Evolutionary conservation across 129 eudicot genomes (phyloP), one percentile per base, ranked within the genome.

Genomic region (Calendula officinalis): DNA sequence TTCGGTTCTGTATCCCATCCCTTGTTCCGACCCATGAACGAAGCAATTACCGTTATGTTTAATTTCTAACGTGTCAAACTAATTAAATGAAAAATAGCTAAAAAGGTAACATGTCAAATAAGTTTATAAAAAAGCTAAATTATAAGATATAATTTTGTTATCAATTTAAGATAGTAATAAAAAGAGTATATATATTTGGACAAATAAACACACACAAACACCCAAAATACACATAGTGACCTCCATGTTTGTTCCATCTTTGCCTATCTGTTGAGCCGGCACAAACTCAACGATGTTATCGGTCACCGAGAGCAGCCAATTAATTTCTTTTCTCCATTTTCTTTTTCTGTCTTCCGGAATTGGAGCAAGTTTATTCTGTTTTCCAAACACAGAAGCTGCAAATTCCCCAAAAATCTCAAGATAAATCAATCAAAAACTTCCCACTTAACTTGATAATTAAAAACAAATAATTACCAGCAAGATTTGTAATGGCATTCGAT

Each of bases 351-450:
- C 81, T 66, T 79, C 46, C 16, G 82, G 42, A 85, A 90, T 76
- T 7, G 97, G 95, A 73, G 81, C 95, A 30, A 90, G 69, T 69
- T 75, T 90, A 80, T 59, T 56, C 62, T 79, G 90, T 53, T 80
- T 92, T 70, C 95, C 95, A 67, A 90, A 86, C 8, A 86, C 91
- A 77, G 87, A 86, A 81, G 97, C 97, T 86, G 85, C 80, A 74
- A 46, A 57, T 12, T 45, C 8, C 53, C 73, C 44, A 64, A 34
- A 51, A 70, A 70, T 36, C 67, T 58, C 59, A 71, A 71, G 43
- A 40, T 71, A 40, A 71, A 71, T 61, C 16, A 43, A 71, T 71
- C 46, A 63, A 48, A 59, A 71, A 65, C 56, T 17, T 62, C 46
- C 47, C 38, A 16, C 7, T 40, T 56, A 41, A 70, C 4, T 39